These are phyloP conservation scores for Boletus rex-veris DNA, from an alignment of 768 basidiomycete genomes.

Conservation along the genomic window DNA sequence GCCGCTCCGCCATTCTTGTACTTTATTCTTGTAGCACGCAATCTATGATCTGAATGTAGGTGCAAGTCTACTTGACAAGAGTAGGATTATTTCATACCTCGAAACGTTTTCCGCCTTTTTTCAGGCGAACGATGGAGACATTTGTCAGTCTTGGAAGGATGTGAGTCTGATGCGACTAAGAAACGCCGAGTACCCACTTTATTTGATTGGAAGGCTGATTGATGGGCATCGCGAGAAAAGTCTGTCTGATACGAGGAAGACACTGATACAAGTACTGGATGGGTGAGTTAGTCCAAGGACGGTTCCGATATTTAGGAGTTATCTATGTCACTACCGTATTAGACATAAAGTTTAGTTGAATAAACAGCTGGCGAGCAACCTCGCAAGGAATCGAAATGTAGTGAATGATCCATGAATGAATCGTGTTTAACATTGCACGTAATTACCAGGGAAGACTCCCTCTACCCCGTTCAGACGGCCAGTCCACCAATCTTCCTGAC, in stretches of 20 bases:
- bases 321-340: constrained; percentile 4
- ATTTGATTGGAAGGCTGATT: constrained; percentile 89
- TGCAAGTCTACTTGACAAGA: background rate
- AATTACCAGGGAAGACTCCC: constrained; percentile 86
- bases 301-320: constrained; percentile 16
- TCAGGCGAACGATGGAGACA: constrained; percentile 91
- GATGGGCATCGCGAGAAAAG: constrained; percentile 38
- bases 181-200: constrained; percentile 47
- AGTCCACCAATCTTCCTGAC: constrained; percentile 97
- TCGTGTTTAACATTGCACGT: constrained; percentile 24
- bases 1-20: constrained; percentile 92
- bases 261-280: too few species aligned
- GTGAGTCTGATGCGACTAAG: background rate
- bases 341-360: background rate
- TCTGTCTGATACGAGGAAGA: too few species aligned
- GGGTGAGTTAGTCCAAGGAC: background rate
- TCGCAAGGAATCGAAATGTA: background rate
- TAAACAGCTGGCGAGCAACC: background rate
- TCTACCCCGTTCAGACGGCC: constrained; percentile 76
- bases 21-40: constrained; percentile 99
- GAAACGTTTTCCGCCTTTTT: constrained; percentile 97
- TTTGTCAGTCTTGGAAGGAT: constrained; percentile 74
- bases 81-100: constrained; percentile 52
- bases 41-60: constrained; percentile 47
- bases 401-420: background rate